A percentile compares a stretch with the other conserved stretches of the same genome.
phyloP scores from a whole-genome alignment of 164 flowering plant species.

The Stephania japonica region DNA sequence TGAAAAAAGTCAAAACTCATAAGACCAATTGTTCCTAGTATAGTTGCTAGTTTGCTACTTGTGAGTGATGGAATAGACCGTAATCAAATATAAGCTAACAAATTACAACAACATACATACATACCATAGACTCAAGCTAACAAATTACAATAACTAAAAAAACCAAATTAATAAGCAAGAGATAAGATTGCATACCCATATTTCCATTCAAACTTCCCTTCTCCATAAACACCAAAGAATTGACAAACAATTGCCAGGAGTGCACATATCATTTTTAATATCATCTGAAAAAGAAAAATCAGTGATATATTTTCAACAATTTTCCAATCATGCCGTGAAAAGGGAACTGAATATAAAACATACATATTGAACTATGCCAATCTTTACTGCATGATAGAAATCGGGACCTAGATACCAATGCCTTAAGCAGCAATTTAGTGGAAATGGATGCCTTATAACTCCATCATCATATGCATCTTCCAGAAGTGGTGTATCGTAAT shows the following conservation, averaged over 20 bases:
- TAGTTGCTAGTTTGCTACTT: too few species aligned
- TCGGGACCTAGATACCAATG: conserved; percentile 91
- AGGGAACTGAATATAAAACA: conserved; percentile 23
- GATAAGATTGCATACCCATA: conserved; percentile 59
- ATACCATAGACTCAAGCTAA: too few species aligned
- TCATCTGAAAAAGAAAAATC: conserved; percentile 57
- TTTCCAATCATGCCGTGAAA: not conserved
- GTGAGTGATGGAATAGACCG: not conserved
- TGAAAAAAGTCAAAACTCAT: too few species aligned
- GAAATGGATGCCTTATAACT: conserved; percentile 90
- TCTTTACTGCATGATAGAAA: conserved; percentile 92
- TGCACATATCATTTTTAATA: conserved; percentile 89
- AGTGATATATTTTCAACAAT: not conserved
- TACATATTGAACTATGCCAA: conserved; percentile 99
- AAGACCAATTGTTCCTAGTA: too few species aligned
- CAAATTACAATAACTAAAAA: not conserved
- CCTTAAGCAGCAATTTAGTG: conserved; percentile 66
- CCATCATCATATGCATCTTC: conserved; percentile 75
- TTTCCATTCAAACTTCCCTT: conserved; percentile 94
- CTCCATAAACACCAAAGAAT: conserved; percentile 86
- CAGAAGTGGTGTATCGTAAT: conserved; percentile 59
- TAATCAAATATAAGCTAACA: not conserved
- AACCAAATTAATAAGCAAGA: not conserved
- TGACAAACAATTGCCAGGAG: conserved; percentile 71
- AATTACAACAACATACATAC: not conserved